Conservation (phyloP, 371 early-diverging fungal species). For the Mucor plumbeus region DNA sequence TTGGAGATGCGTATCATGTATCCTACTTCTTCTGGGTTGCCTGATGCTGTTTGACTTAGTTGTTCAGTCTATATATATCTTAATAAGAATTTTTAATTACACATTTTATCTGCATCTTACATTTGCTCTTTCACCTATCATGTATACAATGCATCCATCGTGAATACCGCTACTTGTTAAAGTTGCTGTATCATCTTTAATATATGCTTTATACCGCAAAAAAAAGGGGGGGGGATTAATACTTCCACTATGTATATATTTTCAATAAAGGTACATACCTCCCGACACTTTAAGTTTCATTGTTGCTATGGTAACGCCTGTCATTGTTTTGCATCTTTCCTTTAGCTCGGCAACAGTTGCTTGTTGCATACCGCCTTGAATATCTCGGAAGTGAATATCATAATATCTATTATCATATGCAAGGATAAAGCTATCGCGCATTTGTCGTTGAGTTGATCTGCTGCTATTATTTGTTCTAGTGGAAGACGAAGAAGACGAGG, state of each 20-base stretch:
- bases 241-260: not conserved
- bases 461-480: constrained; percentile 1
- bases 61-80: constrained; percentile 16
- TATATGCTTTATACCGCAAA: constrained; percentile 18
- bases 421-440: constrained; percentile 17
- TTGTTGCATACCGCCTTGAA: constrained; percentile 17
- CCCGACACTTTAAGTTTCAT: constrained; percentile 43
- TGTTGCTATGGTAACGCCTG: constrained; percentile 36
- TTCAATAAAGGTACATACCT: constrained; percentile 15
- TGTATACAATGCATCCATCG: constrained; percentile 22
- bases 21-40: constrained; percentile 40
- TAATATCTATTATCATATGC: constrained; percentile 21
- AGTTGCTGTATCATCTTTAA: constrained; percentile 37
- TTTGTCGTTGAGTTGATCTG: constrained; percentile 6
- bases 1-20: constrained; percentile 29
- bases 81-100: not conserved
- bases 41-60: constrained; percentile 29
- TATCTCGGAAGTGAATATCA: constrained; percentile 29
- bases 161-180: constrained; percentile 30
- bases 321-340: constrained; percentile 29
- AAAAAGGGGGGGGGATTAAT: not conserved
- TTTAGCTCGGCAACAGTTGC: constrained; percentile 31
- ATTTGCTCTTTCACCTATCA: constrained; percentile 29
- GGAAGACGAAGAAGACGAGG: not conserved
- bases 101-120: constrained; percentile 11